These are phyloP conservation scores for Agrocybe praecox DNA, from an alignment of 768 basidiomycete genomes.

Conservation along the genomic window DNA sequence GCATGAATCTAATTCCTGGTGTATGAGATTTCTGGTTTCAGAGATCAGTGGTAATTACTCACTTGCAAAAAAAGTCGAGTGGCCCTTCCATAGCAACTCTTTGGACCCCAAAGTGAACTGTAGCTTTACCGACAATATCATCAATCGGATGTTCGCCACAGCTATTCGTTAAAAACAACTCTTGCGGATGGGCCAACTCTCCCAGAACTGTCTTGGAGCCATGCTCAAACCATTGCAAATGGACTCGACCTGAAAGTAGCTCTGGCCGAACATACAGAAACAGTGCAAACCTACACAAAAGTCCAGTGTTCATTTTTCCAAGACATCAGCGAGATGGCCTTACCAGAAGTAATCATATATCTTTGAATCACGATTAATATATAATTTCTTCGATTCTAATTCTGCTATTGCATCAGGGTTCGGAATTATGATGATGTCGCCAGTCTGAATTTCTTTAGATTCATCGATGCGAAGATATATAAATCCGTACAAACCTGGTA, in stretches of 20 bases:
- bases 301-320: too few relatives aligned
- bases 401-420: slow-evolving; percentile 27
- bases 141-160: slow-evolving; percentile 48
- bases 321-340: too few relatives aligned
- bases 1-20: slow-evolving; percentile 46
- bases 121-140: slow-evolving; percentile 50
- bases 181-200: slow-evolving; percentile 62
- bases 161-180: slow-evolving; percentile 61
- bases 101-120: slow-evolving; percentile 34
- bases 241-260: slow-evolving; percentile 41
- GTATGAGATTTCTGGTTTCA: neutral
- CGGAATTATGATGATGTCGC: slow-evolving; percentile 62
- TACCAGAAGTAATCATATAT: slow-evolving; percentile 71
- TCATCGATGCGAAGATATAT: neutral
- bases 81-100: slow-evolving; percentile 26
- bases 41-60: slow-evolving; percentile 6
- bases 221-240: slow-evolving; percentile 80
- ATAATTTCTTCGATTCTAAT: slow-evolving; percentile 15
- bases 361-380: slow-evolving; percentile 35
- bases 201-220: slow-evolving; percentile 60
- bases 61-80: slow-evolving; percentile 64
- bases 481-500: slow-evolving; percentile 40
- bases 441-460: slow-evolving; percentile 41
- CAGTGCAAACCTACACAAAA: slow-evolving; percentile 62
- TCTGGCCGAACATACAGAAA: slow-evolving; percentile 55